These are phyloP conservation scores for Saturnispora zaruensis DNA, from an alignment of 805 yeast genomes.

Conservation along the genomic window DNA sequence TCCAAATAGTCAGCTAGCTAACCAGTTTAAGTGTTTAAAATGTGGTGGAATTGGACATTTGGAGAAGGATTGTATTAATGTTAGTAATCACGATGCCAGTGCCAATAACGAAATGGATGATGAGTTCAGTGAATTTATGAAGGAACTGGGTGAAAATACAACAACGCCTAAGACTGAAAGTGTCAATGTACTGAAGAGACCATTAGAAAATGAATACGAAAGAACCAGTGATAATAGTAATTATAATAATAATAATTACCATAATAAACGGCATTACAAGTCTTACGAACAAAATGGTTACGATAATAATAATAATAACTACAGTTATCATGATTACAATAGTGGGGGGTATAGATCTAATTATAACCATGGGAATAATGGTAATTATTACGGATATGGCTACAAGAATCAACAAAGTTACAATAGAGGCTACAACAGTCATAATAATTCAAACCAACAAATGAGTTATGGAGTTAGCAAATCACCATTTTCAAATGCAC, in stretches of 20 bases:
- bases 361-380: background rate
- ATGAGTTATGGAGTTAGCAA: slow-evolving; percentile 5
- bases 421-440: background rate
- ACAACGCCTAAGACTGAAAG: background rate
- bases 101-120: slow-evolving; percentile 30
- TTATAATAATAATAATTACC: background rate
- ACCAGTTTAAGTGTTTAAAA: slow-evolving; percentile 54
- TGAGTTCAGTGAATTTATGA: slow-evolving; percentile 45
- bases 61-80: slow-evolving; percentile 66
- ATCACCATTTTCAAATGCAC: slow-evolving; percentile 2
- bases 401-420: background rate
- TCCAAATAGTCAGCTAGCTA: slow-evolving; percentile 47
- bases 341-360: background rate
- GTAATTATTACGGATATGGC: background rate
- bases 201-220: background rate
- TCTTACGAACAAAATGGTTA: background rate
- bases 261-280: background rate
- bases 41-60: slow-evolving; percentile 85
- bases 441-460: background rate
- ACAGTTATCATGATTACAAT: background rate
- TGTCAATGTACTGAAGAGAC: background rate
- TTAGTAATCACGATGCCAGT: slow-evolving; percentile 21
- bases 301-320: background rate
- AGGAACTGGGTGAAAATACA: slow-evolving; percentile 33
- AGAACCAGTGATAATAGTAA: background rate